These are phyloP conservation scores for Nothopassalora personata DNA, from an alignment of 2,329 filamentous ascomycete species.

Conservation along the genomic window DNA sequence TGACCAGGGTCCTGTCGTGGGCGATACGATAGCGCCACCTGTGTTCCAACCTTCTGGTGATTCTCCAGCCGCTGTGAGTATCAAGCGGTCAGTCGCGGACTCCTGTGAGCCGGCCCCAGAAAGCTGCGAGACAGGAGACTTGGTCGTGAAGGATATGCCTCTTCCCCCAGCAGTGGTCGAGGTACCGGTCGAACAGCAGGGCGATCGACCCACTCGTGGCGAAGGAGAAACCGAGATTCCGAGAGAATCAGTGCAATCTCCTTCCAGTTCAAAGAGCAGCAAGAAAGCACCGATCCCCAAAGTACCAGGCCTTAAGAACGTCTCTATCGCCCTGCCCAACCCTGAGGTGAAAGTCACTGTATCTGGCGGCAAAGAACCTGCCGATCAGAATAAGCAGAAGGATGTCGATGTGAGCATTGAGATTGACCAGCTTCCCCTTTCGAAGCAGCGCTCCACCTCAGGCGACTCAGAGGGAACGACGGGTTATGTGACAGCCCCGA, in stretches of 20 bases:
- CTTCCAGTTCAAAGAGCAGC: background rate
- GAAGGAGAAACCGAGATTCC: background rate
- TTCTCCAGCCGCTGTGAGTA: background rate
- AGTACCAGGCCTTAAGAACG: slow-evolving; percentile 9
- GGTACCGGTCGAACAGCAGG: background rate
- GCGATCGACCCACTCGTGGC: background rate
- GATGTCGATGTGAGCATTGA: background rate
- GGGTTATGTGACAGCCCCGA: slow-evolving; percentile 23
- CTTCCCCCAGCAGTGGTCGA: background rate
- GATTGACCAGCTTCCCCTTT: background rate
- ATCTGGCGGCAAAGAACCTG: background rate
- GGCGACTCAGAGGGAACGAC: slow-evolving; percentile 12
- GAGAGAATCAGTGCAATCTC: background rate
- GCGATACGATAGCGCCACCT: background rate
- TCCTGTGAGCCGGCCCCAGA: background rate
- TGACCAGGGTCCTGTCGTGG: background rate
- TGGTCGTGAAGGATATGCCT: background rate
- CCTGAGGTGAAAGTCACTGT: background rate
- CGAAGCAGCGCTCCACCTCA: slow-evolving; percentile 14
- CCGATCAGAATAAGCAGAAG: background rate
- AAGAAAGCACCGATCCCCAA: slow-evolving; percentile 14
- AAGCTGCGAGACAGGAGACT: background rate
- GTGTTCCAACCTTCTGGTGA: background rate
- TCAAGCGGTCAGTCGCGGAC: background rate
- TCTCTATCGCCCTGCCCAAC: slow-evolving; percentile 6